phyloP scores from a whole-genome alignment of 495 filamentous ascomycete species.

The Trichoderma gamsii region DNA sequence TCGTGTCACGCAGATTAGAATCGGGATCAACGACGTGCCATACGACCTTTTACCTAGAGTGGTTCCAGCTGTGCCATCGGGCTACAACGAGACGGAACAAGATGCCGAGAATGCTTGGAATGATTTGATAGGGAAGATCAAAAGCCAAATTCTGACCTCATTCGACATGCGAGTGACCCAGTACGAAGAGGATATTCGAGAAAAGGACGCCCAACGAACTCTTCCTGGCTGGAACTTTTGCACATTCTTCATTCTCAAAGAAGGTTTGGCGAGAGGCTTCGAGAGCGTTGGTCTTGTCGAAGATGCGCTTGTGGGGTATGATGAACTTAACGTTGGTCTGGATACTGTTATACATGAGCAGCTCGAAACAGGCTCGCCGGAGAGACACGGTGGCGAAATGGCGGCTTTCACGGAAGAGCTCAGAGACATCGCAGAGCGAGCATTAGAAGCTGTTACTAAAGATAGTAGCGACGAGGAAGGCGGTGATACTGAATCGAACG shows the following conservation, averaged over 20 bases:
- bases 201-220: slow-evolving; percentile 80
- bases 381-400: slow-evolving; percentile 61
- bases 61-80: slow-evolving; percentile 50
- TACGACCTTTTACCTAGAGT: slow-evolving; percentile 51
- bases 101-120: slow-evolving; percentile 68
- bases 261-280: slow-evolving; percentile 86
- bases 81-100: slow-evolving; percentile 57
- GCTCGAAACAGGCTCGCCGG: slow-evolving; percentile 41
- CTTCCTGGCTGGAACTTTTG: slow-evolving; percentile 98
- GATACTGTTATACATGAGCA: slow-evolving; percentile 78
- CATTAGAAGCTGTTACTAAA: slow-evolving; percentile 26
- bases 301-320: slow-evolving; percentile 87
- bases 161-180: slow-evolving; percentile 88
- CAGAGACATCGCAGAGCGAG: slow-evolving; percentile 49
- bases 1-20: slow-evolving; percentile 76
- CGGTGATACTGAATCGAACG: slow-evolving; percentile 36
- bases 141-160: slow-evolving; percentile 76
- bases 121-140: slow-evolving; percentile 81
- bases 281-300: slow-evolving; percentile 95
- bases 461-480: slow-evolving; percentile 37
- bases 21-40: slow-evolving; percentile 57
- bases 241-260: slow-evolving; percentile 96
- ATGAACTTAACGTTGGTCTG: slow-evolving; percentile 81
- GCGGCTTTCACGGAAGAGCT: slow-evolving; percentile 66
- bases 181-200: slow-evolving; percentile 95